These are phyloP conservation scores for Fusarium sp. DNA, from an alignment of 2,329 filamentous ascomycete genomes.

Conservation along the genomic window DNA sequence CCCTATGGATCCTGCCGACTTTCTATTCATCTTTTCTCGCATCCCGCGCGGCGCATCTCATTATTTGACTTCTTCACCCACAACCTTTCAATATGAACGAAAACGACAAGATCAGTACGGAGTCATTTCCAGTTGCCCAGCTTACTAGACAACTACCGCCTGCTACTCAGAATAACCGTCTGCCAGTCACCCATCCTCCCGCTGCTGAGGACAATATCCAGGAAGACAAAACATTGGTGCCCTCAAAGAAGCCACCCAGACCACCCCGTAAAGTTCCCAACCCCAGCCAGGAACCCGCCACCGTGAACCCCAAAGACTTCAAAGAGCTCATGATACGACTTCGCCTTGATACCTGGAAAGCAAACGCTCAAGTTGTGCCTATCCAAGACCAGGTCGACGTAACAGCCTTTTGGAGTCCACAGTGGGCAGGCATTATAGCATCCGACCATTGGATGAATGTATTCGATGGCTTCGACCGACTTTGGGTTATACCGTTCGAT, in stretches of 20 bases:
- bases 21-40: not conserved
- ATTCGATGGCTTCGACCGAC: conserved; percentile 42
- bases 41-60: not conserved
- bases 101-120: not conserved
- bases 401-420: conserved; percentile 38
- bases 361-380: conserved; percentile 36
- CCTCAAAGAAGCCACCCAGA: conserved; percentile 1
- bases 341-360: conserved; percentile 35
- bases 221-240: not conserved
- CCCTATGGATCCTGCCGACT: not conserved
- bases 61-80: not conserved
- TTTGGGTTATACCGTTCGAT: conserved; percentile 41
- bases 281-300: not conserved
- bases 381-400: conserved; percentile 30
- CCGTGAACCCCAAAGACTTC: conserved; percentile 16
- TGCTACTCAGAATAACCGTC: not conserved
- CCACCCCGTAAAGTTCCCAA: not conserved
- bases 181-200: not conserved
- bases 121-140: not conserved
- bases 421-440: conserved; percentile 9
- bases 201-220: not conserved
- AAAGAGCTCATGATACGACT: conserved; percentile 35
- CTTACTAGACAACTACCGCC: not conserved
- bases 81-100: conserved; percentile 7
- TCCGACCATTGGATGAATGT: conserved; percentile 21